A percentile compares a stretch with the other conserved stretches of the same genome.
These are phyloP conservation scores for Dothidotthia symphoricarpi DNA, from an alignment of 2,329 filamentous ascomycete genomes.

Conservation along the genomic window DNA sequence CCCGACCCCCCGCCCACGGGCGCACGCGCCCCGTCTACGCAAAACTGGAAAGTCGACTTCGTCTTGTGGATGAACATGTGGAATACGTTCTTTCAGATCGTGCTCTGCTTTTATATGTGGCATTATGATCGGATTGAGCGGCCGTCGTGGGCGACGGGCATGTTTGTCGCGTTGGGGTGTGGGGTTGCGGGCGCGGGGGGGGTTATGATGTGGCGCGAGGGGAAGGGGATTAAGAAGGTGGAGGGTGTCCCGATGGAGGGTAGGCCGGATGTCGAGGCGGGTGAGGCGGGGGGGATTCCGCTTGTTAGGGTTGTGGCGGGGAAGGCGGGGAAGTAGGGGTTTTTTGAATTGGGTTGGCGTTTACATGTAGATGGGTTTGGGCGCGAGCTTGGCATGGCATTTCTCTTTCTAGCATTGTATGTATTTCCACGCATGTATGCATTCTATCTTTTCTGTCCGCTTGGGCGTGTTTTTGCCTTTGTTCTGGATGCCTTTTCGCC, in stretches of 20 bases:
- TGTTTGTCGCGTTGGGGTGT: conserved; percentile 70
- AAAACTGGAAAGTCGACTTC: conserved; percentile 72
- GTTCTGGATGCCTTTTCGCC: too few relatives aligned
- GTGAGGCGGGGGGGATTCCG: too few relatives aligned
- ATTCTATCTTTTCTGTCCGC: too few relatives aligned
- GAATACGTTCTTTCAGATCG: conserved; percentile 75
- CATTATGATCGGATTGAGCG: conserved; percentile 67
- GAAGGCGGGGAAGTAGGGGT: too few relatives aligned
- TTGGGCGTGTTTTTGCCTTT: too few relatives aligned
- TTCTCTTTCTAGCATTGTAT: too few relatives aligned
- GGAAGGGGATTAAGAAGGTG: conserved; percentile 47
- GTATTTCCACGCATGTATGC: too few relatives aligned
- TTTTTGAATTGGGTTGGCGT: too few relatives aligned
- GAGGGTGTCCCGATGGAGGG: conserved; percentile 25
- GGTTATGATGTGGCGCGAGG: conserved; percentile 67
- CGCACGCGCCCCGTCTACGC: conserved; percentile 64
- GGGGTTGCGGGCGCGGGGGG: conserved; percentile 67
- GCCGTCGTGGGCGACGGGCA: conserved; percentile 67
- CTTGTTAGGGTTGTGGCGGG: too few relatives aligned
- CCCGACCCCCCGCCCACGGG: conserved; percentile 70
- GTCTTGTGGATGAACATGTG: conserved; percentile 74
- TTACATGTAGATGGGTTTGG: too few relatives aligned
- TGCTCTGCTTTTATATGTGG: conserved; percentile 80
- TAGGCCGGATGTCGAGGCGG: too few relatives aligned
- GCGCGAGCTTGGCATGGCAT: too few relatives aligned